Evolutionary conservation across 805 yeast species (phyloP).

Genomic region (Wilhelminamyces savonicus): DNA sequence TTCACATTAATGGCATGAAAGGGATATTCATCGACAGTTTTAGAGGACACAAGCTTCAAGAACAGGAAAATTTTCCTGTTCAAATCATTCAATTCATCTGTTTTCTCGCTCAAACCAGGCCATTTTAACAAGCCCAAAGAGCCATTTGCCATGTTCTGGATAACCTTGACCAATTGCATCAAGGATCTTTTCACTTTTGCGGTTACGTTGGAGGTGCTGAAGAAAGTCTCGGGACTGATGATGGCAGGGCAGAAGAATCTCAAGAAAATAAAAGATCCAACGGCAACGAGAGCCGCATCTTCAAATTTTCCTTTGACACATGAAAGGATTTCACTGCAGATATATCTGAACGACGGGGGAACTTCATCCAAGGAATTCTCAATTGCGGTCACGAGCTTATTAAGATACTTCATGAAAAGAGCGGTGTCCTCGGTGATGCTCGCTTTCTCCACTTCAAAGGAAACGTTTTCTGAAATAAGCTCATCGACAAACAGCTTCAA

Average conservation of each 20-base stretch:
- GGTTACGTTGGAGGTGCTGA: conserved; percentile 20
- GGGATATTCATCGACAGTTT: conserved; percentile 13
- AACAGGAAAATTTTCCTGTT: conserved; percentile 23
- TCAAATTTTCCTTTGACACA: conserved; percentile 56
- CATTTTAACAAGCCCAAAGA: conserved; percentile 60
- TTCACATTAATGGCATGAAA: conserved; percentile 16
- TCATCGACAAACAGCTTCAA: conserved; percentile 54
- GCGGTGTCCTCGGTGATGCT: conserved; percentile 32
- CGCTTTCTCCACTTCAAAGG: conserved; percentile 59
- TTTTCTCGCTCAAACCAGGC: conserved; percentile 43
- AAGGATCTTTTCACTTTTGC: conserved; percentile 54
- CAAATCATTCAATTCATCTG: conserved; percentile 29
- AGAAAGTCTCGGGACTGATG: conserved; percentile 71
- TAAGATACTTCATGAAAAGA: conserved; percentile 51
- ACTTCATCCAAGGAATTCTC: conserved; percentile 47
- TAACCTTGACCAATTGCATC: conserved; percentile 71
- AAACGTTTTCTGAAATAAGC: conserved; percentile 41
- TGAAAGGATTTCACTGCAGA: conserved; percentile 59
- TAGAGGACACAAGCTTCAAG: conserved; percentile 18
- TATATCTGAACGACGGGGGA: conserved; percentile 67
- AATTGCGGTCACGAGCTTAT: conserved; percentile 52
- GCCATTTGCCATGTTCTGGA: conserved; percentile 86
- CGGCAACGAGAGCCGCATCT: conserved; percentile 56
- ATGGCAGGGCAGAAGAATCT: conserved; percentile 84
- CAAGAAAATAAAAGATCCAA: conserved; percentile 82